Evolutionary conservation across 768 basidiomycete genomes (phyloP).

Genomic region (Boletus rubescentipes): DNA sequence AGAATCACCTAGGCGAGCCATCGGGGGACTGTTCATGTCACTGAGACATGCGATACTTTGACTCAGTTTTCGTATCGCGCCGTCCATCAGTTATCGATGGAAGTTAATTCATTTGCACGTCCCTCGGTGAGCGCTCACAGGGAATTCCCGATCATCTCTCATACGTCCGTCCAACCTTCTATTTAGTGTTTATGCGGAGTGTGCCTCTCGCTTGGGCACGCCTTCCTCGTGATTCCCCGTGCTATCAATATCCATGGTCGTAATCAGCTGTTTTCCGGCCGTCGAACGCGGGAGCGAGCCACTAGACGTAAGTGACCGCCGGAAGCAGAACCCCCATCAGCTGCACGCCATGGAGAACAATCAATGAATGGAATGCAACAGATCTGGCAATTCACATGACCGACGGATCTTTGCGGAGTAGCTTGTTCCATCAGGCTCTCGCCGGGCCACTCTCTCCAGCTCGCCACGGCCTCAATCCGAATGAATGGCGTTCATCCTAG

Average conservation of each 20-base stretch:
- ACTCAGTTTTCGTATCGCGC: conserved; percentile 11
- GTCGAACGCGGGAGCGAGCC: conserved; percentile 33
- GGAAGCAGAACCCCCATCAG: conserved; percentile 26
- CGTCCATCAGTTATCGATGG: conserved; percentile 25
- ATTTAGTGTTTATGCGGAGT: conserved; percentile 24
- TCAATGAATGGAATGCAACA: conserved; percentile 23
- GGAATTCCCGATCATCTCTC: conserved; percentile 22
- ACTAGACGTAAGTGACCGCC: conserved; percentile 32
- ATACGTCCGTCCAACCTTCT: conserved; percentile 28
- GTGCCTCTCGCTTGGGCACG: conserved; percentile 19
- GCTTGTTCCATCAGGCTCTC: conserved; percentile 11
- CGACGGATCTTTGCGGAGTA: conserved; percentile 18
- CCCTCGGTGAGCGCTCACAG: conserved; percentile 15
- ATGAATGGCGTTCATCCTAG: conserved; percentile 24
- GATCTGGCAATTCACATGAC: conserved; percentile 14
- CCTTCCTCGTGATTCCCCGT: conserved; percentile 19
- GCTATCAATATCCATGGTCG: conserved; percentile 21
- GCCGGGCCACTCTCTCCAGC: conserved; percentile 10
- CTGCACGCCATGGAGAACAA: conserved; percentile 20
- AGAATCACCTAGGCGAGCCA: conserved; percentile 3
- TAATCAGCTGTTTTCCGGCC: conserved; percentile 17
- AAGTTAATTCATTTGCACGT: conserved; percentile 24
- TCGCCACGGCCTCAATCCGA: conserved; percentile 6
- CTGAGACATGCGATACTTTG: conserved; percentile 2
- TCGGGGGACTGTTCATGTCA: conserved; percentile 10